phyloP scores from a whole-genome alignment of 106 monocot species.

The Cymbidium sinense region DNA sequence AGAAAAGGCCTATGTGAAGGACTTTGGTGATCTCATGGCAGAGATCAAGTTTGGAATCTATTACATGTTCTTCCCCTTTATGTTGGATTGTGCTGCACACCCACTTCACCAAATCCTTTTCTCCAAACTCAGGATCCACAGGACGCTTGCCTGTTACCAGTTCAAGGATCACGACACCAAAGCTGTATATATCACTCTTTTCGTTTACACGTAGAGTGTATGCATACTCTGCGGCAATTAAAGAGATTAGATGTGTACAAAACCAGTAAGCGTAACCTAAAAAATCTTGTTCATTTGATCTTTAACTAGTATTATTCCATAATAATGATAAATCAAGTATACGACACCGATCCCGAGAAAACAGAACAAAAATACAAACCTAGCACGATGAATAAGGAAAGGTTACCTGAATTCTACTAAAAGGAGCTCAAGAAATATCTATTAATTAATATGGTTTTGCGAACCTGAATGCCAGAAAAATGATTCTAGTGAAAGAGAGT shows the following conservation, averaged over 20 bases:
- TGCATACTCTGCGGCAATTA: slow-evolving; percentile 32
- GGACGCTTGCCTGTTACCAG: slow-evolving; percentile 34
- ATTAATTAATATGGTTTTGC: too few relatives aligned
- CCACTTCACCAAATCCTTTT: slow-evolving; percentile 57
- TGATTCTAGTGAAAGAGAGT: too few relatives aligned
- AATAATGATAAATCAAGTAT: too few relatives aligned
- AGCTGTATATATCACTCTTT: slow-evolving; percentile 47
- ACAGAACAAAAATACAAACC: too few relatives aligned
- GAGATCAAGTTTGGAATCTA: slow-evolving; percentile 29
- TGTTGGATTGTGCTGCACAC: slow-evolving; percentile 30
- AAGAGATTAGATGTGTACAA: background rate
- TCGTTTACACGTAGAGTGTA: slow-evolving; percentile 47
- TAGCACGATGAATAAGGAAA: too few relatives aligned
- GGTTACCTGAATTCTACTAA: too few relatives aligned
- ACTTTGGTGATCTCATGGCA: slow-evolving; percentile 46
- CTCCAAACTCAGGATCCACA: slow-evolving; percentile 31
- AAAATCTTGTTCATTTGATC: background rate
- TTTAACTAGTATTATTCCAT: too few relatives aligned
- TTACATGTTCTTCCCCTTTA: slow-evolving; percentile 28
- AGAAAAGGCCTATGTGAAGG: slow-evolving; percentile 54
- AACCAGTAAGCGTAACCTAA: too few relatives aligned
- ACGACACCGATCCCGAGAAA: too few relatives aligned
- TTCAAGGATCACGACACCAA: slow-evolving; percentile 37
- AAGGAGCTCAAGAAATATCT: too few relatives aligned
- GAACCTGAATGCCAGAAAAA: too few relatives aligned